These are phyloP conservation scores for Harringtonia aguacate DNA, from an alignment of 2,329 filamentous ascomycete species.

Conservation along the genomic window DNA sequence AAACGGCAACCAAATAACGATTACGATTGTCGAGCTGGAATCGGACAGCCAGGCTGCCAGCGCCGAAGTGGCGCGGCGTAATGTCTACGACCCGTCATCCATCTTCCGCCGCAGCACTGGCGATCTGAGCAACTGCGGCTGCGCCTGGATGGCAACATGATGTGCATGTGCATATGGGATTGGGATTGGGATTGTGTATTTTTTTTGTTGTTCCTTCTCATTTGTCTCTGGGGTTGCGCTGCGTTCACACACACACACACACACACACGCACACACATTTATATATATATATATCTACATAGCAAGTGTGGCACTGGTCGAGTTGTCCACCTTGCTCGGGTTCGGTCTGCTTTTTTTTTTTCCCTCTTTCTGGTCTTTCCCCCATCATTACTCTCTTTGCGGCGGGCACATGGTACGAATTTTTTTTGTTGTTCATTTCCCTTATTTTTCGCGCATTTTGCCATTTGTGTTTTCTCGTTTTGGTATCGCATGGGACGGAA, in stretches of 20 bases:
- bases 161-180: not conserved
- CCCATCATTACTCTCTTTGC: no score
- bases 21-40: conserved; percentile 33
- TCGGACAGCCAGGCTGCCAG: conserved; percentile 10
- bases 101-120: conserved; percentile 11
- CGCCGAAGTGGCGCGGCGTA: not conserved
- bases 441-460: no score
- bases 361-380: not conserved
- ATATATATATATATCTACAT: no score
- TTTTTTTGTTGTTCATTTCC: no score
- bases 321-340: no score
- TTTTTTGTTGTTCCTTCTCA: not conserved
- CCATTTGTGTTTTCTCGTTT: no score
- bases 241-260: no score
- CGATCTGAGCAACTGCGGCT: conserved; percentile 40
- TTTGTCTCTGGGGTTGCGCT: not conserved
- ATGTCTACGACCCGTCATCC: not conserved
- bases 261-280: no score
- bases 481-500: no score
- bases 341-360: no score
- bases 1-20: conserved; percentile 27
- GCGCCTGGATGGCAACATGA: conserved; percentile 41
- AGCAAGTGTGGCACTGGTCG: no score
- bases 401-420: no score
- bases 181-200: not conserved